These are phyloP conservation scores for Plasmodium vivax DNA, from an alignment of 169 alveolate species.

Conservation along the genomic window DNA sequence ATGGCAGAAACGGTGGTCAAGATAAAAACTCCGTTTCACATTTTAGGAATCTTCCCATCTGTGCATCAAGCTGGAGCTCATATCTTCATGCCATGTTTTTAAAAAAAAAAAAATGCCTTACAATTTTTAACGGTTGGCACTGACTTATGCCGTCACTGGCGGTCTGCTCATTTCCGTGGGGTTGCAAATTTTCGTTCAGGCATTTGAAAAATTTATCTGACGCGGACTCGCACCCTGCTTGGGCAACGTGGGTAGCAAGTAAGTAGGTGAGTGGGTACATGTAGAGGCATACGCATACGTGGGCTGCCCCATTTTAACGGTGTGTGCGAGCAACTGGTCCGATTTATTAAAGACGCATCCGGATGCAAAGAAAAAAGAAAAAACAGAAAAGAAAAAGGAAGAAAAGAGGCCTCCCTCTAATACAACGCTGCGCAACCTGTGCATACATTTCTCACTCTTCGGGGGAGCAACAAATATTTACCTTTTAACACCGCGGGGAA, in stretches of 20 bases:
- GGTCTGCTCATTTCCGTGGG: slow-evolving; percentile 23
- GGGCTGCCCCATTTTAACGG: neutral
- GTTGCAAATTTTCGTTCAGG: slow-evolving; percentile 32
- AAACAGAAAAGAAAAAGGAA: neutral
- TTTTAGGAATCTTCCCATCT: neutral
- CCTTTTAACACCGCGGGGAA: slow-evolving; percentile 47
- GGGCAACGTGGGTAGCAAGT: neutral
- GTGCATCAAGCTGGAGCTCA: neutral
- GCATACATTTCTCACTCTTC: neutral
- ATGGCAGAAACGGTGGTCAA: neutral
- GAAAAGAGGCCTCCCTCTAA: neutral
- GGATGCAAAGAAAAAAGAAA: neutral
- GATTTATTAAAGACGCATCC: neutral
- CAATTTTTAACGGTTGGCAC: slow-evolving; percentile 30
- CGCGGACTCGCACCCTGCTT: slow-evolving; percentile 44
- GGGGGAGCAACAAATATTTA: neutral
- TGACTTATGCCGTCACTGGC: neutral
- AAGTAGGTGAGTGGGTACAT: neutral
- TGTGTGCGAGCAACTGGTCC: neutral
- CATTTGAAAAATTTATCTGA: slow-evolving; percentile 43
- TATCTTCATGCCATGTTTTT: neutral
- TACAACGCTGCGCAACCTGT: neutral
- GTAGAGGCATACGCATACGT: neutral
- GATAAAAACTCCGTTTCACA: neutral
- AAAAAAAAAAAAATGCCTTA: neutral